These are phyloP conservation scores for Penicillium salamii DNA, from an alignment of 495 filamentous ascomycete genomes.

Conservation along the genomic window DNA sequence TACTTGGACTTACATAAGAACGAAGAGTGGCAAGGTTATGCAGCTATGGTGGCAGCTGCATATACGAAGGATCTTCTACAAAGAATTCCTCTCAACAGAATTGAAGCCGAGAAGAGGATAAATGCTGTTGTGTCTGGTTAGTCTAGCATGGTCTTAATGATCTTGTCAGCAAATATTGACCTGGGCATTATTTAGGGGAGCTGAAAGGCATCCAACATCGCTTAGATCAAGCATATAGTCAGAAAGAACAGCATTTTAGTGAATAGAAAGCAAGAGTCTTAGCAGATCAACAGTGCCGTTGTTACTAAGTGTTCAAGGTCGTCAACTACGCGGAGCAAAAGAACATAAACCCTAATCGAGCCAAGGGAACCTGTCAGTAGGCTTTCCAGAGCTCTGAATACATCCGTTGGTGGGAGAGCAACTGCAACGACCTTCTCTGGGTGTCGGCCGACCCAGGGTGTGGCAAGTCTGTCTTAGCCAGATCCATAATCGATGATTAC, in stretches of 20 bases:
- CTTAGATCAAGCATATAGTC: no score
- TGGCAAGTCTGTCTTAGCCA: constrained; percentile 44
- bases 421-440: constrained; percentile 35
- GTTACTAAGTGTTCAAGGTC: constrained; percentile 26
- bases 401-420: constrained; percentile 11
- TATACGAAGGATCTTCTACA: constrained; percentile 26
- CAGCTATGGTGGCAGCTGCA: constrained; percentile 27
- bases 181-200: no score
- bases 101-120: constrained; percentile 10
- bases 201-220: no score
- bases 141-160: background rate
- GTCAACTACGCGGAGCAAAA: constrained; percentile 26
- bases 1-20: constrained; percentile 38
- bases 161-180: background rate
- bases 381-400: constrained; percentile 31
- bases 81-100: background rate
- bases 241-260: no score
- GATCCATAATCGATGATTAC: constrained; percentile 30
- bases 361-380: constrained; percentile 22
- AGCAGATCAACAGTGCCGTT: constrained; percentile 21
- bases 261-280: background rate
- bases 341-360: constrained; percentile 23
- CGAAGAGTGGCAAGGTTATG: constrained; percentile 31
- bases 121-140: background rate
- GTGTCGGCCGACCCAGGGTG: constrained; percentile 44